phyloP scores from a whole-genome alignment of 225 moss, liverwort and hornwort genomes.

The Thuidium tamariscinum region DNA sequence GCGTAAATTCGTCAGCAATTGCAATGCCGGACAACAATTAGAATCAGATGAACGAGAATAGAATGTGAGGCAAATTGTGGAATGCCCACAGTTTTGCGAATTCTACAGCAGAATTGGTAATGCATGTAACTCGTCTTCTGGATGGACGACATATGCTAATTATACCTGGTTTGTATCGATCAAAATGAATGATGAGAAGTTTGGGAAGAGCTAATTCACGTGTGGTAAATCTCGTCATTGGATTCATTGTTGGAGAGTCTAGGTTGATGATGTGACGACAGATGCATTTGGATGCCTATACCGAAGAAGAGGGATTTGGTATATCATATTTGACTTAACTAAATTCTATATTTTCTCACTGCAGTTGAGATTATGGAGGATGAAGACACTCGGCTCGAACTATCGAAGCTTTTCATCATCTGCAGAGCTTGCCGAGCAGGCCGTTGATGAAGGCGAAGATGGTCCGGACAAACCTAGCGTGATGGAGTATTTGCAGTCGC shows the following conservation, averaged over 20 bases:
- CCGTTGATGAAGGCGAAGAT: slow-evolving; percentile 14
- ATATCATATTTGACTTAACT: not conserved
- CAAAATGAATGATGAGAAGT: not conserved
- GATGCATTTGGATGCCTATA: not conserved
- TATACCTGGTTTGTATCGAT: not conserved
- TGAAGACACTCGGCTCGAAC: not conserved
- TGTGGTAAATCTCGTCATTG: not conserved
- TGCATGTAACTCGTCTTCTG: not conserved
- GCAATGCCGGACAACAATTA: not conserved
- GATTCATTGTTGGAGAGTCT: not conserved
- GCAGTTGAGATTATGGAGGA: not conserved
- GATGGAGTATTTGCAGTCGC: slow-evolving; percentile 47
- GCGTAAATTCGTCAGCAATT: not conserved
- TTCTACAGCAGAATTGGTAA: not conserved
- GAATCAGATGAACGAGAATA: not conserved
- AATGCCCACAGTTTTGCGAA: not conserved
- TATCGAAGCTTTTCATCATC: slow-evolving; percentile 8
- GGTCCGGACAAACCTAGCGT: slow-evolving; percentile 1
- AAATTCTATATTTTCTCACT: not conserved
- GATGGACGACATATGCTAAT: not conserved
- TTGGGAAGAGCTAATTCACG: not conserved
- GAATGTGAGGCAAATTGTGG: not conserved
- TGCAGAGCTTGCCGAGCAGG: slow-evolving; percentile 18
- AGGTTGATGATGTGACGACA: not conserved
- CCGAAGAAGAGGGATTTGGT: not conserved